These are phyloP conservation scores for Pezicula rhizophila DNA, from an alignment of 2,329 filamentous ascomycete genomes.

Conservation along the genomic window DNA sequence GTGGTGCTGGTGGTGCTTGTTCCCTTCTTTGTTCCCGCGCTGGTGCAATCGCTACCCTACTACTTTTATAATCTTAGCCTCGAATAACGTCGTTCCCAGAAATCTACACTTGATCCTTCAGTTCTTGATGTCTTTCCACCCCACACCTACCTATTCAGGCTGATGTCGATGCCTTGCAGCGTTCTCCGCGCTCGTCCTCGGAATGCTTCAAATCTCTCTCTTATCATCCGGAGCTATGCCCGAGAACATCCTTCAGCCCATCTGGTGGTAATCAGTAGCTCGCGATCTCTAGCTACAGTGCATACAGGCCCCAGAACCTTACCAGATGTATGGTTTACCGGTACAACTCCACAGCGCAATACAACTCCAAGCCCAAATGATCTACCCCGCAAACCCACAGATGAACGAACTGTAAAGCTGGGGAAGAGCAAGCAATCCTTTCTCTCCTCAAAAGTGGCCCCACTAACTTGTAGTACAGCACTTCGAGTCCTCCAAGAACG, in stretches of 20 bases:
- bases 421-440: constrained; percentile 24
- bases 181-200: constrained; percentile 17
- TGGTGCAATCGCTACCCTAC: too few relatives aligned
- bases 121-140: constrained; percentile 16
- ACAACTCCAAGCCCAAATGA: constrained; percentile 7
- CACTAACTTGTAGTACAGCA: constrained; percentile 35
- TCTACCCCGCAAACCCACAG: constrained; percentile 32
- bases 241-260: constrained; percentile 2
- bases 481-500: constrained; percentile 59
- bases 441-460: not conserved
- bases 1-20: too few relatives aligned
- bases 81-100: not conserved
- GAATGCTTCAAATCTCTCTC: constrained; percentile 13
- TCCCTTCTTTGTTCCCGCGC: too few relatives aligned
- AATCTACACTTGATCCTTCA: not conserved
- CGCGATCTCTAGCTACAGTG: constrained; percentile 20
- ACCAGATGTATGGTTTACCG: constrained; percentile 39
- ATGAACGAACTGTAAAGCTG: constrained; percentile 54
- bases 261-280: constrained; percentile 3
- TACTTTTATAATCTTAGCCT: too few relatives aligned
- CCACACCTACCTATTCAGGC: constrained; percentile 10
- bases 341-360: constrained; percentile 22
- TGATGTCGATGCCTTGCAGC: constrained; percentile 25
- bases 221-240: constrained; percentile 4
- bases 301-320: constrained; percentile 17